Percentiles rank a stretch among this genome's conserved stretches.
These are phyloP conservation scores for Globisporangium nagaii DNA, from an alignment of 352 stramenopile species.

Conservation along the genomic window DNA sequence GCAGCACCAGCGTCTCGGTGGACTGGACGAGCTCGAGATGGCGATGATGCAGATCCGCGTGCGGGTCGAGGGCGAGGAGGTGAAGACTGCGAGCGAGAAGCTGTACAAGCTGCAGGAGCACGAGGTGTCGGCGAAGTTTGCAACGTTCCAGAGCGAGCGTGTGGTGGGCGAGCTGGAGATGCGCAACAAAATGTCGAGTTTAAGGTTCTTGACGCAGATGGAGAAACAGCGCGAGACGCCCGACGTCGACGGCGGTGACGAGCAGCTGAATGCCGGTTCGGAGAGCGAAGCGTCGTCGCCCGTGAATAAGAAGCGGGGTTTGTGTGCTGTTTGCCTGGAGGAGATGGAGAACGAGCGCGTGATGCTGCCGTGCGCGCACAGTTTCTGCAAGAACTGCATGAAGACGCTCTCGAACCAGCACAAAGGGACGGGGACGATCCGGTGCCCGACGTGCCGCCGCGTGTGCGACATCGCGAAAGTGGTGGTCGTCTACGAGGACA, in stretches of 20 bases:
- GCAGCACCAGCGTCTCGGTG: constrained; percentile 65
- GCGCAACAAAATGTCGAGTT: constrained; percentile 37
- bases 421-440: constrained; percentile 19
- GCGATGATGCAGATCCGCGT: constrained; percentile 63
- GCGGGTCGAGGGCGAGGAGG: constrained; percentile 30
- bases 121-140: constrained; percentile 35
- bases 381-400: constrained; percentile 56
- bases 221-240: constrained; percentile 15
- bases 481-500: constrained; percentile 18
- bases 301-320: constrained; percentile 4
- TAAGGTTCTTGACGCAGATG: constrained; percentile 62
- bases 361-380: constrained; percentile 86
- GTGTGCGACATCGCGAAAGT: constrained; percentile 17
- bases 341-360: constrained; percentile 49
- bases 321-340: constrained; percentile 81
- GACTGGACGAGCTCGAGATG: constrained; percentile 75
- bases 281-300: background rate
- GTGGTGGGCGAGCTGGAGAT: constrained; percentile 34
- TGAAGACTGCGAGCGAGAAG: constrained; percentile 30
- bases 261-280: background rate
- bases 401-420: constrained; percentile 26
- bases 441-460: constrained; percentile 57
- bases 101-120: constrained; percentile 49
- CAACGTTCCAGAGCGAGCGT: constrained; percentile 41
- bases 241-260: background rate